phyloP scores from a whole-genome alignment of 2,329 filamentous ascomycete genomes.

The Escovopsis sp. region DNA sequence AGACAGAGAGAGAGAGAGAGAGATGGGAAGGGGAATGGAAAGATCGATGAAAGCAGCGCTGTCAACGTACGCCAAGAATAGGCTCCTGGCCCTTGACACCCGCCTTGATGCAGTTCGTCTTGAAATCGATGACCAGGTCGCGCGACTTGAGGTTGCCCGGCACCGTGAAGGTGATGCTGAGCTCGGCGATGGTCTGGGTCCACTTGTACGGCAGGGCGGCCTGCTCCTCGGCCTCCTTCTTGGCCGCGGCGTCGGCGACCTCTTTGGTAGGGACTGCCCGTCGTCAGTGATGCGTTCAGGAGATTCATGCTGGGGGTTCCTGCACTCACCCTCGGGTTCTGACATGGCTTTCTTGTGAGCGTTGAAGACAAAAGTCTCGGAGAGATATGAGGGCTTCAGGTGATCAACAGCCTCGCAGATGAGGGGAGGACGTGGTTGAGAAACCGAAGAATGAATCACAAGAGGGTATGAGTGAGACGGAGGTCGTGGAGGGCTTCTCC shows the following conservation, averaged over 20 bases:
- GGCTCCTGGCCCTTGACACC: constrained; percentile 79
- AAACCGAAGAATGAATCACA: too few relatives aligned
- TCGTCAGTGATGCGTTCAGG: constrained; percentile 35
- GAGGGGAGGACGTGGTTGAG: too few relatives aligned
- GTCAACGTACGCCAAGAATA: constrained; percentile 53
- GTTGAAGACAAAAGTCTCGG: too few relatives aligned
- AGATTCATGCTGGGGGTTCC: constrained; percentile 21
- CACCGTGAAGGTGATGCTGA: constrained; percentile 65
- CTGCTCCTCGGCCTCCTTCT: constrained; percentile 75
- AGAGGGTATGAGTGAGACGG: too few relatives aligned
- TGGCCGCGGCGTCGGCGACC: constrained; percentile 34
- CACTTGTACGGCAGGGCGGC: constrained; percentile 90
- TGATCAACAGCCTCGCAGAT: too few relatives aligned
- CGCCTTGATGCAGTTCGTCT: constrained; percentile 61
- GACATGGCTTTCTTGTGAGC: too few relatives aligned
- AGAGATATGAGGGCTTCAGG: too few relatives aligned
- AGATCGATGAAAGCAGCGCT: too few relatives aligned
- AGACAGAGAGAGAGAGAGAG: too few relatives aligned
- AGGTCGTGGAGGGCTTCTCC: too few relatives aligned
- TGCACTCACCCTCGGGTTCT: too few relatives aligned
- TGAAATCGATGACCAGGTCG: constrained; percentile 72
- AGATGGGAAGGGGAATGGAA: too few relatives aligned
- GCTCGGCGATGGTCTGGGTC: constrained; percentile 80
- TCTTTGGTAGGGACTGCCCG: neutral
- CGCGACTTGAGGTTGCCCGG: constrained; percentile 70